Evolutionary conservation across 768 basidiomycete genomes (phyloP).

Genomic region (Saitozyma podzolica): DNA sequence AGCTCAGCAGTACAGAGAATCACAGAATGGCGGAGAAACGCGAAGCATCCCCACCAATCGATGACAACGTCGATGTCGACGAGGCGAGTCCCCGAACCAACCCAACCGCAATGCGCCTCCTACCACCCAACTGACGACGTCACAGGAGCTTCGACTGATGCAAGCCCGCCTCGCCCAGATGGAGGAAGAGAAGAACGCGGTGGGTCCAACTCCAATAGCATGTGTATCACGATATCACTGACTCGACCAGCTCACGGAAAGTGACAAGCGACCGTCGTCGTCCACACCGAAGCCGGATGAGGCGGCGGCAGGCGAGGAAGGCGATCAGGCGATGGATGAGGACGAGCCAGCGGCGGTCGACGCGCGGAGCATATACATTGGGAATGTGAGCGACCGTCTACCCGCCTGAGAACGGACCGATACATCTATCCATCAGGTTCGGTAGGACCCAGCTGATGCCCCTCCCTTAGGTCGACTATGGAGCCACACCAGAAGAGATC

Average conservation of each 20-base stretch:
- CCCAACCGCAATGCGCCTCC: background rate
- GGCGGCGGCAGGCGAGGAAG: slow-evolving; percentile 14
- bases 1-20: too few species aligned
- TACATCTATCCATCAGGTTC: background rate
- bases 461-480: slow-evolving; percentile 80
- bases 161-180: slow-evolving; percentile 51
- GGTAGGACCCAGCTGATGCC: slow-evolving; percentile 1
- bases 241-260: slow-evolving; percentile 19
- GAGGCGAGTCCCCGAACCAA: slow-evolving; percentile 23
- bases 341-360: slow-evolving; percentile 83
- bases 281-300: slow-evolving; percentile 31
- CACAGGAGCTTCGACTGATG: slow-evolving; percentile 50
- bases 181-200: slow-evolving; percentile 48
- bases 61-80: slow-evolving; percentile 45
- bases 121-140: background rate
- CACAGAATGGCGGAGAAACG: slow-evolving; percentile 34
- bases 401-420: background rate
- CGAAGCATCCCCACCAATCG: slow-evolving; percentile 38
- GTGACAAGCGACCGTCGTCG: slow-evolving; percentile 21
- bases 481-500: slow-evolving; percentile 95
- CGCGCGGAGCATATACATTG: slow-evolving; percentile 85
- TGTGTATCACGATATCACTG: background rate
- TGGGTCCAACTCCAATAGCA: background rate
- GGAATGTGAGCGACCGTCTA: slow-evolving; percentile 62
- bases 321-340: slow-evolving; percentile 59